Evolutionary conservation across 2,329 filamentous ascomycete species (phyloP).

Genomic region (Penicillium fuscoglaucum): DNA sequence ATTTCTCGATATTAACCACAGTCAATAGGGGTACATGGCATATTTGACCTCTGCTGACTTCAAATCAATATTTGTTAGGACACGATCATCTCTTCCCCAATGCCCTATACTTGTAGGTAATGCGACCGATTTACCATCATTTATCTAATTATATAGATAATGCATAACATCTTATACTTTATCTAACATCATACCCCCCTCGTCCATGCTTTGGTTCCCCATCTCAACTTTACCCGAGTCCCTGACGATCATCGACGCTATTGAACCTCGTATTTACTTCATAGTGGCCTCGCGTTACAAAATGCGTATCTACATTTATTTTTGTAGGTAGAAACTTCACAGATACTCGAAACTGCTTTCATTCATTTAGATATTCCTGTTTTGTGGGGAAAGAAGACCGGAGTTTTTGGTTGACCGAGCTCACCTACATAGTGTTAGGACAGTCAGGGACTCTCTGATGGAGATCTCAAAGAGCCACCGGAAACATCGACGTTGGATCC

Average conservation of each 20-base stretch:
- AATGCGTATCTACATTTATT: neutral
- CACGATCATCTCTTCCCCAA: neutral
- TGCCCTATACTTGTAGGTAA: neutral
- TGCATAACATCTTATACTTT: neutral
- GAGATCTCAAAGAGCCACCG: neutral
- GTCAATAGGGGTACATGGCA: neutral
- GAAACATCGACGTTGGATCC: too few relatives aligned
- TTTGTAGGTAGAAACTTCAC: neutral
- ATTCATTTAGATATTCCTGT: neutral
- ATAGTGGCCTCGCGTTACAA: neutral
- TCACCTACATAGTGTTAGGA: neutral
- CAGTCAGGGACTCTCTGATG: neutral
- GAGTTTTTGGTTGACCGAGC: neutral
- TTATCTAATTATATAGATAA: neutral
- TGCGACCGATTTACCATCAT: neutral
- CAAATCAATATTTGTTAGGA: neutral
- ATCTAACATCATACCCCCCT: neutral
- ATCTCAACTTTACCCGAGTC: neutral
- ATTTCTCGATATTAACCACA: neutral
- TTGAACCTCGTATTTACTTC: neutral
- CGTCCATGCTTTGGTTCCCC: neutral
- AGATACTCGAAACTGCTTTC: neutral
- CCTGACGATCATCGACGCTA: neutral
- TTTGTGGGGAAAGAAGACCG: neutral
- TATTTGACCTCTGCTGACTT: neutral